Evolutionary conservation across 805 yeast genomes (phyloP), one percentile per base, ranked within the genome.

Genomic region (Blastobotrys terrestris): DNA sequence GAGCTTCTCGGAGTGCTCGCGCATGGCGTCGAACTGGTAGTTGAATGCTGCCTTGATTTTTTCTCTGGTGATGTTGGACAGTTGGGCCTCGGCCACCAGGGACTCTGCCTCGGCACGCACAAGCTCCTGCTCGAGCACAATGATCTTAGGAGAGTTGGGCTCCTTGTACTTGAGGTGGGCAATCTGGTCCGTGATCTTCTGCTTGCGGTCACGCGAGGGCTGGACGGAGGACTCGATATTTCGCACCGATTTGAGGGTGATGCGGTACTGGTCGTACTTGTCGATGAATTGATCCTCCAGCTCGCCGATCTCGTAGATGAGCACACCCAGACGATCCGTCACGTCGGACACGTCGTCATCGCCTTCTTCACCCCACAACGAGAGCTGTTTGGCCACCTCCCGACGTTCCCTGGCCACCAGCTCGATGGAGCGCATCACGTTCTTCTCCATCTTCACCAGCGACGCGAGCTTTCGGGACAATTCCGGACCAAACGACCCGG

Each of bases 41-140:
- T 87, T 84, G 80, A 87, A 94, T 52, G 97, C 95, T 61, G 96
- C 94, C 85, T 94, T 94, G 70, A 92, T 79, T 78, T 91, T 91
- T 77, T 91, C 97, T 75, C 99, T 87, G 65, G 98, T 92, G 74
- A 94, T 92, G 78, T 92, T 92, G 58, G 97, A 88, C 70, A 92
- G 83, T 78, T 92, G 99, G 55, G 98, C 98, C 78, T 92, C 99
- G 55, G 99, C 99, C 65, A 92, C 99, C 64, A 92, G 83, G 49
- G 97, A 89, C 77, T 94, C 98, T 61, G 98, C 98, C 79, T 92
- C 99, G 50, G 98, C 97, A 75, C 99, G 85, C 62, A 94, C 98
- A 70, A 94, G 81, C 76, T 94, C 98, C 77, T 94, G 98, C 79
- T 92, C 99, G 72, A 92, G 82, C 52, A 91, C 92, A 60, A 87